phyloP scores from a whole-genome alignment of 331 rosid genomes.

The Malus hybrid region DNA sequence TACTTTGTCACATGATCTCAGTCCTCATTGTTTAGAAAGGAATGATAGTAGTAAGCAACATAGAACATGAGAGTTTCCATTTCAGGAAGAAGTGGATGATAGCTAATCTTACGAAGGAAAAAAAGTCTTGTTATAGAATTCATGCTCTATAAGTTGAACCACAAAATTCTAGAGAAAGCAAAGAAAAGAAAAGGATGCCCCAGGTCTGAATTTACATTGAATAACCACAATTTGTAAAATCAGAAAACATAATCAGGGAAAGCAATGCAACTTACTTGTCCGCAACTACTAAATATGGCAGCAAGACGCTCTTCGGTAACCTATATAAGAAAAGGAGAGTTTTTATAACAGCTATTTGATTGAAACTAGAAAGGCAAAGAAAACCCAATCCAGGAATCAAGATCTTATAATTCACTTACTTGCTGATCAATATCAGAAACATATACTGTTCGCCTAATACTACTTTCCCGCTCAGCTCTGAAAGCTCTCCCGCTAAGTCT shows the following conservation, averaged over 20 bases:
- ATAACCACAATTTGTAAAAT: not conserved
- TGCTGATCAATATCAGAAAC: constrained; percentile 95
- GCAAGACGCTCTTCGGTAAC: constrained; percentile 97
- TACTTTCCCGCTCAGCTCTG: constrained; percentile 82
- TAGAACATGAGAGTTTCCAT: not conserved
- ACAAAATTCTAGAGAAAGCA: not conserved
- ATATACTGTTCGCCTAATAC: constrained; percentile 82
- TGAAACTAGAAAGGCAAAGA: not conserved
- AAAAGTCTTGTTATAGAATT: not conserved
- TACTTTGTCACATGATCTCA: not conserved
- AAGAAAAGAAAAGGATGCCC: not conserved
- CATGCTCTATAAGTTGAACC: not conserved
- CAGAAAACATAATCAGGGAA: not conserved
- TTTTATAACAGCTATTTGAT: constrained; percentile 3
- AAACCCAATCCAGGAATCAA: not conserved
- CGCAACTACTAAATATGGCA: constrained; percentile 73
- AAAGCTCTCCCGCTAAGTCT: constrained; percentile 65
- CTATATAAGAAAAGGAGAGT: constrained; percentile 29
- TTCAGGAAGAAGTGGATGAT: not conserved
- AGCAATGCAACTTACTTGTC: constrained; percentile 57
- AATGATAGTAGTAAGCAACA: not conserved
- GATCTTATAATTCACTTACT: constrained; percentile 28
- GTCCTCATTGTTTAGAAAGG: not conserved
- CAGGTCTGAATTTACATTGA: not conserved
- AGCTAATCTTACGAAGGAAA: not conserved